Evolutionary conservation across 2,329 filamentous ascomycete genomes (phyloP), one percentile per base, ranked within the genome.

Genomic region (Tolypocladium amazonense): DNA sequence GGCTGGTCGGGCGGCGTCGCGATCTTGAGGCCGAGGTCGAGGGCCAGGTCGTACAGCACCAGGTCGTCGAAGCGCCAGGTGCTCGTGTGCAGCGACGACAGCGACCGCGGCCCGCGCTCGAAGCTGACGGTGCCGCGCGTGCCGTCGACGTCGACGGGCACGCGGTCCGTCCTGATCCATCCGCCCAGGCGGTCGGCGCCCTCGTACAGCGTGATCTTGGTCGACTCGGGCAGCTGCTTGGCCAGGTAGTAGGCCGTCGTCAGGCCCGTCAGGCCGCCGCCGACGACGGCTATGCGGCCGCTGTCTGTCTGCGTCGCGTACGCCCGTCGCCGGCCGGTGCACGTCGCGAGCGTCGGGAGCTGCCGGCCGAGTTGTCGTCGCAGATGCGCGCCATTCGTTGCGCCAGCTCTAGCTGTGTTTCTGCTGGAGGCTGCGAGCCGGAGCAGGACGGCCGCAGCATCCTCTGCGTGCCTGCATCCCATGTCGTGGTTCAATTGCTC

Each of bases 201-300:
- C 72, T 99, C 94, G 72, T 91, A 96, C 12, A 99, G 70, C 0
- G 89, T 94, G 67, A 99, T 86, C 57, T 85, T 84, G 39, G 85
- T 80, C 59, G 81, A 78, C 55, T 72, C 61, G 4, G 87, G 84
- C n/a, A 89, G 81, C 67, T 86, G 78, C 65, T 84, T 83, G 15
- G 86, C 79, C 53, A 96, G 79, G 72, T 90, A 92, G 76, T 90
- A 90, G 37, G 91, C 90, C 45, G 86, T 81, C 41, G 88, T 83
- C 56, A 96, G 81, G 57, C 92, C 92, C 1, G 90, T 94, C 70
- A 96, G 86, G 47, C 92, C 92, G 62, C 87, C 90, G 58, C 92
- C 92, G 37, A 95, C 73, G 57, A 95, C 79, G 30, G 88, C 90
- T 59, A 90, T 76, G 25, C 73, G 65, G 59, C 72, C 66, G 23